phyloP scores from a whole-genome alignment of 2,329 filamentous ascomycete species.

The Colletotrichum sp. region DNA sequence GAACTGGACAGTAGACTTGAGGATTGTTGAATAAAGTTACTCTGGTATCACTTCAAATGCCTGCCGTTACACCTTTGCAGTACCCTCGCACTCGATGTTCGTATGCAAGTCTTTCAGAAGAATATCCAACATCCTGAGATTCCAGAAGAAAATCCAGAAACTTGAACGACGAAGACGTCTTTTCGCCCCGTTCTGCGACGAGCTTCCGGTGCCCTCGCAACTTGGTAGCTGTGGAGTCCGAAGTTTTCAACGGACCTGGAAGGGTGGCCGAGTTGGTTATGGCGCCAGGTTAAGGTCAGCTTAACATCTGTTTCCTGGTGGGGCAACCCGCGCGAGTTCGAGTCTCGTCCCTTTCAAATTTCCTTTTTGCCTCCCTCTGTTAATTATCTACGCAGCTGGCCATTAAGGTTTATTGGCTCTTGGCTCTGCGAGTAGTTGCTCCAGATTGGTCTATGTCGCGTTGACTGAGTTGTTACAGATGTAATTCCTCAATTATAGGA shows the following conservation, averaged over 20 bases:
- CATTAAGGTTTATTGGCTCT: fast-evolving
- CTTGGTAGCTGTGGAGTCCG: neutral
- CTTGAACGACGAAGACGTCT: neutral
- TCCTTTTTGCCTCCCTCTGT: neutral
- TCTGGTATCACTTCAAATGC: neutral
- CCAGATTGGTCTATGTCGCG: too few relatives aligned
- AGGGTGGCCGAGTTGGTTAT: neutral
- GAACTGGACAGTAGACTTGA: neutral
- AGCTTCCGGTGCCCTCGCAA: neutral
- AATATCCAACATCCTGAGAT: neutral
- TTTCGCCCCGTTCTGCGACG: neutral
- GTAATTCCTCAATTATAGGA: neutral
- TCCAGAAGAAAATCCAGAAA: neutral
- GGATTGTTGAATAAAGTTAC: neutral
- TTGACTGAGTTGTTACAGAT: neutral
- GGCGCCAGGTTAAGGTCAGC: neutral
- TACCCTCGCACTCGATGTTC: neutral
- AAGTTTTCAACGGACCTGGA: neutral
- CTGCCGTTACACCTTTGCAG: neutral
- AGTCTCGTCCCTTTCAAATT: neutral
- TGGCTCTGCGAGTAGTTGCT: neutral
- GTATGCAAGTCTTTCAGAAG: neutral
- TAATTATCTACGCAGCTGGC: neutral
- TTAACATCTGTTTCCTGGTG: neutral
- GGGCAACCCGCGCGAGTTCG: neutral